Percentiles rank a stretch among this genome's conserved stretches.
These are phyloP conservation scores for Rhododendron ovatum DNA, from an alignment of 148 eudicot species.

Conservation along the genomic window DNA sequence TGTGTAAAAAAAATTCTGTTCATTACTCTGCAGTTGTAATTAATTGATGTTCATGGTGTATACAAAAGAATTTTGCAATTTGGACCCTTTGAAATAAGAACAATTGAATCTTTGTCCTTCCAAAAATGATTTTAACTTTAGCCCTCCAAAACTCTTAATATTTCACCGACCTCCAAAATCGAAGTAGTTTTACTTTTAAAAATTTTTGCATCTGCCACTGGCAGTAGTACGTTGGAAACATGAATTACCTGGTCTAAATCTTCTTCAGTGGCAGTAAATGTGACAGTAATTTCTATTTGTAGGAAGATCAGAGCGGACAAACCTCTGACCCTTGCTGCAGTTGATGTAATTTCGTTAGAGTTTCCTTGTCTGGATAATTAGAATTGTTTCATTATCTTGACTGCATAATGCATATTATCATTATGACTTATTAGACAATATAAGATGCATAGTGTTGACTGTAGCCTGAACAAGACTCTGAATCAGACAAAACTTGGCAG, in stretches of 20 bases:
- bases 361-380: neutral
- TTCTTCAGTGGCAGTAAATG: neutral
- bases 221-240: neutral
- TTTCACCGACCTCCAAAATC: neutral
- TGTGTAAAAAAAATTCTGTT: neutral
- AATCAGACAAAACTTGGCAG: constrained; percentile 5
- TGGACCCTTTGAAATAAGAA: neutral
- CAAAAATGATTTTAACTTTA: neutral
- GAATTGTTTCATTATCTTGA: neutral
- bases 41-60: neutral
- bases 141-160: neutral
- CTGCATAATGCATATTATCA: neutral
- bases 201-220: too few relatives aligned
- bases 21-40: neutral
- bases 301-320: neutral
- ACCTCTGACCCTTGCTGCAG: neutral
- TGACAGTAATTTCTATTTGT: neutral
- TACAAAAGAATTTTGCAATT: neutral
- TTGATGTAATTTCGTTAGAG: neutral
- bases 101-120: neutral
- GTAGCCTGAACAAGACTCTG: neutral
- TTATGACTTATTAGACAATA: neutral
- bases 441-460: neutral
- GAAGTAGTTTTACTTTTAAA: neutral
- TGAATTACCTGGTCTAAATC: neutral